Conservation (phyloP, 2,329 filamentous ascomycete species). For the Pseudomassariella vexata region DNA sequence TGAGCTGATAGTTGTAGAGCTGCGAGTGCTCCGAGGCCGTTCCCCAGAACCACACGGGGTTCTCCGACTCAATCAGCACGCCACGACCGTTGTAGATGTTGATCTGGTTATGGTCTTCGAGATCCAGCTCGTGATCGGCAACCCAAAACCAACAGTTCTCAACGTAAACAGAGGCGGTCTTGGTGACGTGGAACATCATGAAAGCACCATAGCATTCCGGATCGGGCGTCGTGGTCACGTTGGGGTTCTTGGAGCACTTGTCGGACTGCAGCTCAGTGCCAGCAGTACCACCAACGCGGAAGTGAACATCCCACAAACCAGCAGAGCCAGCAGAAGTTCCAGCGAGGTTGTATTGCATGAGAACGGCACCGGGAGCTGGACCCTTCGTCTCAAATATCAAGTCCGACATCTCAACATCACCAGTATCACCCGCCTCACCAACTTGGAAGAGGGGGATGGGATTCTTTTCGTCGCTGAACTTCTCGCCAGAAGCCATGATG, state of each 20-base stretch:
- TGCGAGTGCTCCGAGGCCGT: constrained; percentile 64
- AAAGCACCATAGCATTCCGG: constrained; percentile 69
- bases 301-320: constrained; percentile 93
- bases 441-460: constrained; percentile 83
- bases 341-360: constrained; percentile 87
- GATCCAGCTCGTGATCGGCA: constrained; percentile 83
- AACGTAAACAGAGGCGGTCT: constrained; percentile 64
- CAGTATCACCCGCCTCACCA: constrained; percentile 69
- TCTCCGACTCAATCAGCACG: constrained; percentile 71
- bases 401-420: constrained; percentile 81
- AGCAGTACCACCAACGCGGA: constrained; percentile 81
- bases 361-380: constrained; percentile 77
- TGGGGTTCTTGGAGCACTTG: constrained; percentile 72
- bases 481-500: constrained; percentile 72
- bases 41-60: constrained; percentile 75
- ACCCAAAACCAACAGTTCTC: constrained; percentile 93
- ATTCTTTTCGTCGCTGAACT: constrained; percentile 68
- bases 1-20: constrained; percentile 80
- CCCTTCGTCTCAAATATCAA: constrained; percentile 81
- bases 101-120: constrained; percentile 67
- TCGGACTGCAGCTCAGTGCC: constrained; percentile 79
- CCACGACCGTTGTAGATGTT: constrained; percentile 86
- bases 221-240: constrained; percentile 54
- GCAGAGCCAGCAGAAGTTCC: constrained; percentile 61
- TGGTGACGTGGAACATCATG: constrained; percentile 60